phyloP scores from a whole-genome alignment of 371 early-diverging fungal species.

The Mucor mucedo region DNA sequence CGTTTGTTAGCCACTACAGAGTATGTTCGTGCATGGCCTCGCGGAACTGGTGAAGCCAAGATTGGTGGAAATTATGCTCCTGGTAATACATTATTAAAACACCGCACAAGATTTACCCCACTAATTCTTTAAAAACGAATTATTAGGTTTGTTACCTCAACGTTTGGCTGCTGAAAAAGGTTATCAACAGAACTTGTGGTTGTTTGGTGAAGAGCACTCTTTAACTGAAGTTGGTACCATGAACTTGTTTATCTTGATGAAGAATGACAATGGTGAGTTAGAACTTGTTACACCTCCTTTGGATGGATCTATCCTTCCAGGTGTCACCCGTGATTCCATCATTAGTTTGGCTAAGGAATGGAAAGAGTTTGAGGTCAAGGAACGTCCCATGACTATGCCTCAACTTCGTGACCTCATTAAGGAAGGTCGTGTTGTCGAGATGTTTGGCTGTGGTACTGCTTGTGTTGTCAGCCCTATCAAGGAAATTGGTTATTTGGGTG shows the following conservation, averaged over 20 bases:
- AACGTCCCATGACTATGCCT: constrained; percentile 86
- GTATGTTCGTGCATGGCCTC: constrained; percentile 95
- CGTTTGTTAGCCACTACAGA: constrained; percentile 83
- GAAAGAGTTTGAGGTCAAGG: constrained; percentile 91
- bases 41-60: constrained; percentile 94
- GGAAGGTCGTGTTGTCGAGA: constrained; percentile 74
- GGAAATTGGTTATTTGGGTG: constrained; percentile 73
- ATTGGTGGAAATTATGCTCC: constrained; percentile 87
- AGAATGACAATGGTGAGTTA: constrained; percentile 73
- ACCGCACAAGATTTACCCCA: too few relatives aligned
- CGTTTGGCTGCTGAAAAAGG: constrained; percentile 84
- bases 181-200: constrained; percentile 94
- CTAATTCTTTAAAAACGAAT: too few relatives aligned
- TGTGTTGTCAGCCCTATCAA: constrained; percentile 95
- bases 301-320: constrained; percentile 96
- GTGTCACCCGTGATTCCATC: constrained; percentile 97
- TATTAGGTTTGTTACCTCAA: constrained; percentile 75
- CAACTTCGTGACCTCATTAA: constrained; percentile 77
- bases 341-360: constrained; percentile 79
- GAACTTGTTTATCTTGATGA: constrained; percentile 92
- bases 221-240: constrained; percentile 97
- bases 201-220: constrained; percentile 85
- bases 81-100: constrained; percentile 28
- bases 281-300: constrained; percentile 94
- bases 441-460: constrained; percentile 96